A percentile compares a stretch with the other conserved stretches of the same genome.
phyloP scores from a whole-genome alignment of 805 yeast species.

The Barnettozyma sucrosica region DNA sequence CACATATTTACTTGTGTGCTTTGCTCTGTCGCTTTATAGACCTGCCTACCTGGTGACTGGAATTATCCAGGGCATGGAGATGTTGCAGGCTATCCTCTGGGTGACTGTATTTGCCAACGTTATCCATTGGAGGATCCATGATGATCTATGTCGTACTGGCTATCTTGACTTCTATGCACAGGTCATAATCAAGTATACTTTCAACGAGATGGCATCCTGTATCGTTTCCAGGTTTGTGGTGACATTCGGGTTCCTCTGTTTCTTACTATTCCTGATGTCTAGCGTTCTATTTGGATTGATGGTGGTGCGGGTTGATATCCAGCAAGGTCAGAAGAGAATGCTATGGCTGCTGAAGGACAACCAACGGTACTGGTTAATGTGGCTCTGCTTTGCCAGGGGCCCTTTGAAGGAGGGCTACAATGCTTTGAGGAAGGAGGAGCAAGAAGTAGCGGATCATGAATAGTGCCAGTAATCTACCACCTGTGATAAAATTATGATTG shows the following conservation, averaged over 20 bases:
- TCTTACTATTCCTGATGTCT: neutral
- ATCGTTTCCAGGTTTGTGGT: neutral
- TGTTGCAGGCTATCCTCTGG: neutral
- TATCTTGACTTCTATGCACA: neutral
- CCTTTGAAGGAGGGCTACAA: neutral
- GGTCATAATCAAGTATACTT: neutral
- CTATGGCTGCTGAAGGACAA: neutral
- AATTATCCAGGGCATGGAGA: neutral
- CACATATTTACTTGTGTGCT: slow-evolving; percentile 1
- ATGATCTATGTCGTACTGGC: neutral
- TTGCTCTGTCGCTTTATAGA: neutral
- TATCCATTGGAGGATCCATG: neutral
- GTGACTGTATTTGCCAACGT: neutral
- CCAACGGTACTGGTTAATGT: slow-evolving; percentile 1
- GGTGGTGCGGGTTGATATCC: neutral
- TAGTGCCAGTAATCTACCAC: neutral
- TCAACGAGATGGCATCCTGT: neutral
- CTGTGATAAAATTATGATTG: neutral
- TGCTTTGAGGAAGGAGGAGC: neutral
- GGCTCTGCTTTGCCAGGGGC: neutral
- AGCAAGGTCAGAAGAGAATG: neutral
- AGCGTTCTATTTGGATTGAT: neutral
- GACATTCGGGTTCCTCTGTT: neutral
- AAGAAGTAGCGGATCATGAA: neutral
- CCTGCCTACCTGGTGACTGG: slow-evolving; percentile 1